phyloP scores from a whole-genome alignment of 768 basidiomycete genomes.

The Boletus speciosus region DNA sequence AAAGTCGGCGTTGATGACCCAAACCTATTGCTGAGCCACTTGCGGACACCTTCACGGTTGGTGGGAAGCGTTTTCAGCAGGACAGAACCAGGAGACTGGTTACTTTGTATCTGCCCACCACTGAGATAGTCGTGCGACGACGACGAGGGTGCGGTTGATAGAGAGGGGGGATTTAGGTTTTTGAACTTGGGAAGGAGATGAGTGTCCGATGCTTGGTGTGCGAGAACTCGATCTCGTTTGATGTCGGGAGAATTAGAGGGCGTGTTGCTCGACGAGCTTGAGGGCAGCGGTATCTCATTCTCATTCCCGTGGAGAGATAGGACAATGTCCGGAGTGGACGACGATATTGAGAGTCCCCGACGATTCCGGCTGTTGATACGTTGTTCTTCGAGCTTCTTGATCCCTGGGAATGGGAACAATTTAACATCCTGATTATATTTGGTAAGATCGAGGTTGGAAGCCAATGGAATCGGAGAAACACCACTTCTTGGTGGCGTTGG shows the following conservation, averaged over 20 bases:
- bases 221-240: slow-evolving; percentile 57
- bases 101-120: slow-evolving; percentile 23
- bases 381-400: slow-evolving; percentile 74
- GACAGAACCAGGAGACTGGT: slow-evolving; percentile 35
- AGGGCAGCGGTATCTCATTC: slow-evolving; percentile 39
- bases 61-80: slow-evolving; percentile 55
- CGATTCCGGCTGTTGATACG: slow-evolving; percentile 51
- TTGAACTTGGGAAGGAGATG: slow-evolving; percentile 57
- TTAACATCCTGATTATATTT: slow-evolving; percentile 71
- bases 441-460: slow-evolving; percentile 63
- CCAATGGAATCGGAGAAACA: slow-evolving; percentile 75
- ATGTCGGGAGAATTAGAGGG: slow-evolving; percentile 48
- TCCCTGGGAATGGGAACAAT: slow-evolving; percentile 87
- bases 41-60: slow-evolving; percentile 74
- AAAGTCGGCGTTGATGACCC: slow-evolving; percentile 41
- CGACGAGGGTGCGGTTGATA: slow-evolving; percentile 43
- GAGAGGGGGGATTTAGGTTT: slow-evolving; percentile 36
- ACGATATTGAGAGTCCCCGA: slow-evolving; percentile 46
- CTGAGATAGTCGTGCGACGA: slow-evolving; percentile 53
- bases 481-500: slow-evolving; percentile 53
- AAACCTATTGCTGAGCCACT: slow-evolving; percentile 69
- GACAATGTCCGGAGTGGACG: slow-evolving; percentile 48
- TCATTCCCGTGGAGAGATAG: slow-evolving; percentile 45
- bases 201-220: slow-evolving; percentile 68
- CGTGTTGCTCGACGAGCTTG: slow-evolving; percentile 49